Evolutionary conservation across 148 eudicot genomes (phyloP), one percentile per base, ranked within the genome.

Genomic region (Nyssa sinensis): DNA sequence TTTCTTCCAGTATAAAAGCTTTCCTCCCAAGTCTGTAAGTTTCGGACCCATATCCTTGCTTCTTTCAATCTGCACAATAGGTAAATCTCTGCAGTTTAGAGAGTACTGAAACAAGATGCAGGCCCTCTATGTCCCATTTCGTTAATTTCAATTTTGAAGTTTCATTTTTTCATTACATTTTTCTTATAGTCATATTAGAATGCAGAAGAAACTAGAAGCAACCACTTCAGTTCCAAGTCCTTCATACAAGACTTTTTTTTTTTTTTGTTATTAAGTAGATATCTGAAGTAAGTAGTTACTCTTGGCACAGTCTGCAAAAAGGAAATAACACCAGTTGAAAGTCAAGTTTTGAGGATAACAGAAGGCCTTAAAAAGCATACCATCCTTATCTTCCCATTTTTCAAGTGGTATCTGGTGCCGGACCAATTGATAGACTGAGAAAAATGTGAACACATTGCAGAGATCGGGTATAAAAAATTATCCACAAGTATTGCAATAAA

Each of bases 401-500:
- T 89, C 81, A 95, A 86, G 81, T 95, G 90, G 70, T 95, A 95
- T 76, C 92, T 86, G 59, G 92, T 95, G 66, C 98, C 97, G 62
- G 98, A 95, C 97, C 98, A 95, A 61, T 95, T 84, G 75, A 95
- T 92, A 58, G 93, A 90, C 78, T 89, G 93, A 25, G 93, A 84
- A 79, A 92, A 89, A 84, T 92, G 93, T 37, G 98, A 95, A 39
- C 90, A 81, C 8, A 92, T 28, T 39, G 98, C 97, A 12, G 96
- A 92, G 41, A 95, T 67, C n/a, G 98, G 97, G 72, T 92, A 92
- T 69, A 92, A 77, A 71, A 92, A 92, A 74, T 95, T 95, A 66
- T 95, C 97, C 67, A 95, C 98, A 77, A 95, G 86, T 91, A 92
- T 86, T 37, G 98, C 96, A 75, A 92, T 72, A 76, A 95, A 95